phyloP scores from a whole-genome alignment of 768 basidiomycete genomes.

The Postia placenta region DNA sequence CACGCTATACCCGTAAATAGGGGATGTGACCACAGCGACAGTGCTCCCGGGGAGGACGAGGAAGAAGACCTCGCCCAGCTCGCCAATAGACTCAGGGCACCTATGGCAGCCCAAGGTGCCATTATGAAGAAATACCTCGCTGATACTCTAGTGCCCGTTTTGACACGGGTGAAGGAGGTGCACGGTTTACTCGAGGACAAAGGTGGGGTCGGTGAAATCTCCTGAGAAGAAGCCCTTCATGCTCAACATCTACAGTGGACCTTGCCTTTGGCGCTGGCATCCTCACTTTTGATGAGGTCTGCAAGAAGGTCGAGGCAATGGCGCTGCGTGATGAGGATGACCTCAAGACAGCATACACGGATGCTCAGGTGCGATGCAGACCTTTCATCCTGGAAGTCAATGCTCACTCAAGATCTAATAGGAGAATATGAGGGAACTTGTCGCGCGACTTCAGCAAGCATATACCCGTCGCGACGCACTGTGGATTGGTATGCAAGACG shows the following conservation, averaged over 20 bases:
- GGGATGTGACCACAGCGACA: slow-evolving; percentile 3
- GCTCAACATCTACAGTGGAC: slow-evolving; percentile 16
- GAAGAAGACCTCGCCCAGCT: slow-evolving; percentile 19
- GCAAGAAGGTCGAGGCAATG: slow-evolving; percentile 45
- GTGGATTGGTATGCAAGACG: slow-evolving; percentile 42
- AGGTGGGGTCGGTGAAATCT: slow-evolving; percentile 18
- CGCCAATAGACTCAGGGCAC: slow-evolving; percentile 19
- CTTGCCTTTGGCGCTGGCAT: slow-evolving; percentile 33
- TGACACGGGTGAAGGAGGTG: slow-evolving; percentile 28
- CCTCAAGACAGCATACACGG: slow-evolving; percentile 30
- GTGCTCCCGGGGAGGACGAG: slow-evolving; percentile 14
- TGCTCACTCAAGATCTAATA: too few species aligned
- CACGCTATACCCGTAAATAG: background rate
- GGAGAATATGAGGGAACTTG: slow-evolving; percentile 36
- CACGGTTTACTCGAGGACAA: slow-evolving; percentile 30
- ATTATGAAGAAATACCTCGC: slow-evolving; percentile 24
- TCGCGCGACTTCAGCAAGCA: slow-evolving; percentile 42
- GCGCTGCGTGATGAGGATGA: slow-evolving; percentile 39
- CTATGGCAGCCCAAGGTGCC: slow-evolving; percentile 22
- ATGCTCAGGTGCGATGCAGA: slow-evolving; percentile 41
- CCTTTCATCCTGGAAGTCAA: background rate
- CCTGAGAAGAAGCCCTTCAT: background rate
- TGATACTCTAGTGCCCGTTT: slow-evolving; percentile 30
- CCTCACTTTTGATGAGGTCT: slow-evolving; percentile 46
- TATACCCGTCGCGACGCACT: slow-evolving; percentile 43